A percentile compares a stretch with the other conserved stretches of the same genome.
These are phyloP conservation scores for Geosiphon pyriformis DNA, from an alignment of 192 early-diverging fungal species.

Conservation along the genomic window DNA sequence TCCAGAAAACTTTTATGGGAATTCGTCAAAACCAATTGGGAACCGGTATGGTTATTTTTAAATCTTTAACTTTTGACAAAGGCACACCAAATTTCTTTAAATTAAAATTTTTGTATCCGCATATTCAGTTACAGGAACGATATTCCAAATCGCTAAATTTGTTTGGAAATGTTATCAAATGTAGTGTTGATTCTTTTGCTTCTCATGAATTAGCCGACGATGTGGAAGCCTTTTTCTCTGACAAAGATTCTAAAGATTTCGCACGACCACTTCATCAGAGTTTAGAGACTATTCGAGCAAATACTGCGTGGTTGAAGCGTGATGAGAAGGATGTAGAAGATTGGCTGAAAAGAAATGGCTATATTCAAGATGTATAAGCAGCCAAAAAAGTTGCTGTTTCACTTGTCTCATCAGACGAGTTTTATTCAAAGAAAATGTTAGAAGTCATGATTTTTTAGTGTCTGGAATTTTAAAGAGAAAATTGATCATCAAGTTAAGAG, in stretches of 20 bases:
- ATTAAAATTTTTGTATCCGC: not conserved
- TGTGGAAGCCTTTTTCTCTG: constrained; percentile 57
- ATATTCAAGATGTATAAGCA: too few relatives aligned
- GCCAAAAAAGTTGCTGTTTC: too few relatives aligned
- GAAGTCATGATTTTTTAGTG: too few relatives aligned
- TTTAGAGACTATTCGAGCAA: constrained; percentile 60
- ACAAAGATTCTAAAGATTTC: constrained; percentile 58
- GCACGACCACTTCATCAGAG: constrained; percentile 65
- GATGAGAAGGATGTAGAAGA: constrained; percentile 55
- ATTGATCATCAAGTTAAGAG: too few relatives aligned
- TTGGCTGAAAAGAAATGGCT: constrained; percentile 36
- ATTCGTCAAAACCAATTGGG: constrained; percentile 59
- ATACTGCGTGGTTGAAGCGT: constrained; percentile 49
- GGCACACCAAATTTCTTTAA: not conserved
- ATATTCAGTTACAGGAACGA: constrained; percentile 27
- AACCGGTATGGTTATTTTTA: constrained; percentile 34
- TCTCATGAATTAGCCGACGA: constrained; percentile 56
- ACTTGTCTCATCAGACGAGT: too few relatives aligned
- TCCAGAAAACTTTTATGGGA: constrained; percentile 61
- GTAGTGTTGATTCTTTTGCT: constrained; percentile 39
- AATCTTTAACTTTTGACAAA: not conserved
- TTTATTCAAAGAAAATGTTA: too few relatives aligned
- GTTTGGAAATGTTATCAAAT: constrained; percentile 42
- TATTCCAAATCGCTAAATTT: constrained; percentile 48
- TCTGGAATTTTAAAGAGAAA: too few relatives aligned